Base-by-base conservation (phyloP, 345 rosid genomes). In the Heritiera fomes region DNA sequence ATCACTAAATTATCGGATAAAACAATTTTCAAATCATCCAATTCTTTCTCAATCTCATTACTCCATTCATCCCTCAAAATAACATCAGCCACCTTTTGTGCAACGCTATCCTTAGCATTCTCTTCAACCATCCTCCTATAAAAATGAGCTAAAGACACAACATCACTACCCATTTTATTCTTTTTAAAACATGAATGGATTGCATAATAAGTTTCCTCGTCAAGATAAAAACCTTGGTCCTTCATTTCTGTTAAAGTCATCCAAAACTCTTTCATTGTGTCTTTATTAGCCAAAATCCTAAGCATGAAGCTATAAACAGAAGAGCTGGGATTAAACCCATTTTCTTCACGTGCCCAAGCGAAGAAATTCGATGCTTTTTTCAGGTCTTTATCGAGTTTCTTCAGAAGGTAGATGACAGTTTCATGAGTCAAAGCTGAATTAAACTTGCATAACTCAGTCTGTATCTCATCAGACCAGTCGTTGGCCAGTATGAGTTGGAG, bases 241-340 rank as follows among this genome's bases (percentile, higher is more conserved):
- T 88, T 93, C 94, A 93, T 93, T 81, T 87, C 89, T 68, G 73
- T 80, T 34, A 95, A 66, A 62, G 80, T 73, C 68, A 68, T 80
- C 98, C 98, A 93, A 76, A 95, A 91, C 71, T 84, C 85, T 76
- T 88, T 87, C 94, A 90, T 83, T 1, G 89, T 84, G 30, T 79
- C 88, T 73, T 83, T 86, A 20, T 77, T 84, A 9, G 71, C 91
- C 73, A 91, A 72, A 46, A 92, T 78, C 84, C 94, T 93, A 67
- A 93, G 87, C 88, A 95, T 66, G 72, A 88, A 46, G 82, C 94
- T 83, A 83, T 89, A 91, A 17, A 93, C 80, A 3, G 90, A 75
- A 64, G 97, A 89, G 76, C 90, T 91, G 11, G 90, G 93, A 52
- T 62, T 82, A 85, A 93, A 90, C 73, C 87, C 88, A 52, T 84